Percentiles rank a stretch among this genome's conserved stretches.
phyloP scores from a whole-genome alignment of 129 eudicot species.

The Oenanthe sinensis region DNA sequence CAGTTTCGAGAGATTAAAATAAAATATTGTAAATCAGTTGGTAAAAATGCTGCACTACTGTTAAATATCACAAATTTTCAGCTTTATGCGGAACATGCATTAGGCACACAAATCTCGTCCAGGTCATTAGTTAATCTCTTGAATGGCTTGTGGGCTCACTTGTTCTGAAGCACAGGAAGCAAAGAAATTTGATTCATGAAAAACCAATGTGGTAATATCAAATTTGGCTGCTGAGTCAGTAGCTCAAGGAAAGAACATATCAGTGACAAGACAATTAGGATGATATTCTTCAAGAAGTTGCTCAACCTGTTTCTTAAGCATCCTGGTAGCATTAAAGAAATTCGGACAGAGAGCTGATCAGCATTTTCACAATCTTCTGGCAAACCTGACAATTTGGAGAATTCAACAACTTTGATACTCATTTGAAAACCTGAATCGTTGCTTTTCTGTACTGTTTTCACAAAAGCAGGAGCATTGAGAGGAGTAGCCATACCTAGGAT shows the following conservation, averaged over 20 bases:
- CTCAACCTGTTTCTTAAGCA: slow-evolving; percentile 16
- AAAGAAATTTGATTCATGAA: slow-evolving; percentile 22
- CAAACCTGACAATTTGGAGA: slow-evolving; percentile 12
- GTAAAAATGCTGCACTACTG: neutral
- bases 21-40: too few relatives aligned
- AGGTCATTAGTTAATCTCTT: slow-evolving; percentile 15
- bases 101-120: slow-evolving; percentile 20
- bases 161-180: slow-evolving; percentile 8
- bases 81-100: slow-evolving; percentile 11
- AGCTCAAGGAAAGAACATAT: slow-evolving; percentile 22
- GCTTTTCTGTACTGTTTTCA: slow-evolving; percentile 1
- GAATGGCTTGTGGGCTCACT: slow-evolving; percentile 11
- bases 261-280: slow-evolving; percentile 27
- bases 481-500: slow-evolving; percentile 24
- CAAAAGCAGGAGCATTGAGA: slow-evolving; percentile 3
- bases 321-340: neutral
- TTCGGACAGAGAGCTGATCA: neutral
- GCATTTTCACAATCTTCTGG: slow-evolving; percentile 13
- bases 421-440: slow-evolving; percentile 1
- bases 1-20: too few relatives aligned
- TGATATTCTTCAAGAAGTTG: slow-evolving; percentile 4
- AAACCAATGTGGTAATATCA: slow-evolving; percentile 17
- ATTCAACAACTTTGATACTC: neutral
- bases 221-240: slow-evolving; percentile 18
- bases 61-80: neutral